These are phyloP conservation scores for Umbellularia californica DNA, from an alignment of 164 flowering plant species.

Conservation along the genomic window DNA sequence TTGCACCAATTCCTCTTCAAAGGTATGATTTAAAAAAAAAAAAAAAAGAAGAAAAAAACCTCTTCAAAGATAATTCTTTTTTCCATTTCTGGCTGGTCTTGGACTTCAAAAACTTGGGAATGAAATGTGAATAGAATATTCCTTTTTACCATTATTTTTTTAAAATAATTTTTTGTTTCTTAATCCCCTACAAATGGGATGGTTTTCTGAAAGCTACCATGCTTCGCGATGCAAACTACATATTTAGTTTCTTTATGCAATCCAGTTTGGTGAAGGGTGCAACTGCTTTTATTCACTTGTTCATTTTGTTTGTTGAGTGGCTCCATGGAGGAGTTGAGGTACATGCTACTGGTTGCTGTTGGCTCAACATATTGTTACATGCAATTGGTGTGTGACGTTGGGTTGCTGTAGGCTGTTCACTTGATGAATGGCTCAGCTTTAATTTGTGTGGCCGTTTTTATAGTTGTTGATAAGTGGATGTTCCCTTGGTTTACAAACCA, in stretches of 20 bases:
- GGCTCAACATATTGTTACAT: too few species aligned
- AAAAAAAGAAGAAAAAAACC: too few species aligned
- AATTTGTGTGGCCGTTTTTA: too few species aligned
- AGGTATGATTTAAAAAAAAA: constrained; percentile 28
- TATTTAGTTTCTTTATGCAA: background rate
- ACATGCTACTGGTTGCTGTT: too few species aligned
- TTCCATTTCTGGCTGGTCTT: background rate
- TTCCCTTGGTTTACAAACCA: too few species aligned
- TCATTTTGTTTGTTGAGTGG: background rate
- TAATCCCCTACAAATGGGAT: background rate
- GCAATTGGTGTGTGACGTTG: too few species aligned
- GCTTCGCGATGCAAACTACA: background rate
- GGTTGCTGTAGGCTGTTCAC: too few species aligned
- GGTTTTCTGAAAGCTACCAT: background rate
- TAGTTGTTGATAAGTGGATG: too few species aligned
- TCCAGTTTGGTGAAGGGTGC: background rate
- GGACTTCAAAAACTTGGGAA: background rate
- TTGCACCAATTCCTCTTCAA: constrained; percentile 50
- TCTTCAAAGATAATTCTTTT: background rate
- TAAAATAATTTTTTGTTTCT: background rate
- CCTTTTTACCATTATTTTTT: background rate
- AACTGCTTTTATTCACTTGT: background rate
- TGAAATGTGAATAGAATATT: background rate
- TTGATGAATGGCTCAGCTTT: too few species aligned
- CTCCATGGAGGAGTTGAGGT: background rate